phyloP scores from a whole-genome alignment of 768 basidiomycete species.

The Mycena pura region DNA sequence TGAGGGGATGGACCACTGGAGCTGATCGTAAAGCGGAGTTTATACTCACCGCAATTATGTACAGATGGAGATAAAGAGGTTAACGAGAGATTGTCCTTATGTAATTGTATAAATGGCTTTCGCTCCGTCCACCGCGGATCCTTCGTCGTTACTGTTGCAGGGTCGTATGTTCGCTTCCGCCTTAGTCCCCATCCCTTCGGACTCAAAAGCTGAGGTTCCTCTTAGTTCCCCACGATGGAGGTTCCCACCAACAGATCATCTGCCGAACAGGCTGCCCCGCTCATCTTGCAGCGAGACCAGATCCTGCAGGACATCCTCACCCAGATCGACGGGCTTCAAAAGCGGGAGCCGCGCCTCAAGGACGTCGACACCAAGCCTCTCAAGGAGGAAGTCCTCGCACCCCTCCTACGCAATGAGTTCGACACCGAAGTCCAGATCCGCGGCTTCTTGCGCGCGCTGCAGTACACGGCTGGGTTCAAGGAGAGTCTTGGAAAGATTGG shows the following conservation, averaged over 20 bases:
- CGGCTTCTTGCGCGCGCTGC: constrained; percentile 2
- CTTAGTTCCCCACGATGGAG: not conserved
- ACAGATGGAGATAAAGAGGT: too few species aligned
- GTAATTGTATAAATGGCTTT: too few species aligned
- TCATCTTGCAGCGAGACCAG: constrained; percentile 2
- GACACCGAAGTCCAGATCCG: constrained; percentile 8
- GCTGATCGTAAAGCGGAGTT: too few species aligned
- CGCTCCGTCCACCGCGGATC: too few species aligned
- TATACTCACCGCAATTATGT: too few species aligned
- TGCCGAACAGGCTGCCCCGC: not conserved
- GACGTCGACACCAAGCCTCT: not conserved
- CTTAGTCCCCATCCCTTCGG: too few species aligned
- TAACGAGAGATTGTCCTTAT: too few species aligned
- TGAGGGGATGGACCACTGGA: too few species aligned
- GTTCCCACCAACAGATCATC: not conserved
- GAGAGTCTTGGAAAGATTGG: not conserved
- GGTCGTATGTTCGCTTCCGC: too few species aligned
- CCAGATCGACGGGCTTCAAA: not conserved
- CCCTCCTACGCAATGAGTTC: not conserved
- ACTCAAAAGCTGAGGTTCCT: too few species aligned
- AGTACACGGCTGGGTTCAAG: not conserved
- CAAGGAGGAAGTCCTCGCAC: constrained; percentile 1
- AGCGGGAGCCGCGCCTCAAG: not conserved
- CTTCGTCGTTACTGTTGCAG: too few species aligned
- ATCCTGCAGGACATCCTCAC: constrained; percentile 4